Base-by-base conservation (phyloP, 257 asterid genomes). In the Euphrasia confusa region DNA sequence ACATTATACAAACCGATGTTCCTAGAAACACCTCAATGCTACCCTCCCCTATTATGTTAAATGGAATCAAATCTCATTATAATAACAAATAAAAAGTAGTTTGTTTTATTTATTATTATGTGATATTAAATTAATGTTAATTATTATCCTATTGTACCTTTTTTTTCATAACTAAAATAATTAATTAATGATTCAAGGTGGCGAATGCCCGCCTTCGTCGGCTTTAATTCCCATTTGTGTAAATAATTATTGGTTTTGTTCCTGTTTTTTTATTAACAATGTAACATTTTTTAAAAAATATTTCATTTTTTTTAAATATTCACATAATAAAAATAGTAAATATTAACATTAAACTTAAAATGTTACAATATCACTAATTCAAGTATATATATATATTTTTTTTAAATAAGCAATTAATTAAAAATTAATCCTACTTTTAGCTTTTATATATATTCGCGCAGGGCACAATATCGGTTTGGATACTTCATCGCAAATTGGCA, bases 21-120 rank as follows among this genome's bases (percentile, higher is more conserved):
- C 71, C 56, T 13, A 40, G 67, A 72, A 52, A 53, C 60, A 67
- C 47, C 61, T 7, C 54, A 42, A 7, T 1, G 55, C 61, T 49
- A 37, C 30, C 10, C 40, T 44, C 30, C 10, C 40, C 45, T 10
- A 11, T 58, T 64, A 14, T 40, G 39, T 14, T 40, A 15, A n/a
- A 49, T 50, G 35, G 56, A 71, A 58, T 65, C 68, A 60, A 52
- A 70, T 65, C 63, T 42, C 49, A 42, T 10, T 35, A 37, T 7
- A 35, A 35, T 35, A 35, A 35, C 40, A 35, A 9, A 70, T 55
- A 2, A 32, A 44, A 55, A 8, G 27, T 33, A 9, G 12, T 45
- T 44, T 55, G 32, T 35, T 30, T 67, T 4, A 63, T 15, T 26
- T 15, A 26, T 7, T 40, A 5, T 11, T 11, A 5, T 35, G 63